These are phyloP conservation scores for Trichoderma breve DNA, from an alignment of 2,329 filamentous ascomycete species.

Conservation along the genomic window DNA sequence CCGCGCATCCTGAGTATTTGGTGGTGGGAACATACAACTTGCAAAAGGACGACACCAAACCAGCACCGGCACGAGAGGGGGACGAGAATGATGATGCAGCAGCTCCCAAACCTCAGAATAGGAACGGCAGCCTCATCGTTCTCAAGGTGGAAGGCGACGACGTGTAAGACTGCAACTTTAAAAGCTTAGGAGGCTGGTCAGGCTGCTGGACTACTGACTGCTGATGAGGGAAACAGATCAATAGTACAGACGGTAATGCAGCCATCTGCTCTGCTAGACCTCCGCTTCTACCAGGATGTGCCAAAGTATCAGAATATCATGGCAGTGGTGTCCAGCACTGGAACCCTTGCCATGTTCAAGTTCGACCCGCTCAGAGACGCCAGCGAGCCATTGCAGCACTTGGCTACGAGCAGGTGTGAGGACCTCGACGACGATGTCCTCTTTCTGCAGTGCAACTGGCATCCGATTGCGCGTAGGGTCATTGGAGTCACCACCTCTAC, in stretches of 20 bases:
- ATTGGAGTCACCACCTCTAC: conserved; percentile 71
- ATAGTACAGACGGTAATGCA: conserved; percentile 58
- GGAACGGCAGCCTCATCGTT: conserved; percentile 72
- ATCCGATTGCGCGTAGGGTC: conserved; percentile 53
- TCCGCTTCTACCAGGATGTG: conserved; percentile 67
- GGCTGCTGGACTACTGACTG: neutral
- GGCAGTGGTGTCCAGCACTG: conserved; percentile 76
- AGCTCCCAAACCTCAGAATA: conserved; percentile 51
- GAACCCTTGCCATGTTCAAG: conserved; percentile 63
- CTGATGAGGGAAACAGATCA: conserved; percentile 20
- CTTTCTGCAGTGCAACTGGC: conserved; percentile 72
- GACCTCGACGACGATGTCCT: conserved; percentile 58
- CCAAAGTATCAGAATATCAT: conserved; percentile 51
- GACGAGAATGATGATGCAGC: neutral
- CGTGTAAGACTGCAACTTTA: conserved; percentile 49
- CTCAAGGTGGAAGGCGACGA: conserved; percentile 53
- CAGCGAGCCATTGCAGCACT: conserved; percentile 37
- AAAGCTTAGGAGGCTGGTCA: neutral
- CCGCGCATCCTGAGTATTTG: conserved; percentile 60
- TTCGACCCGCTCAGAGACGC: conserved; percentile 42
- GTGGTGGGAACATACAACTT: conserved; percentile 84
- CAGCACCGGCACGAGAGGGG: neutral
- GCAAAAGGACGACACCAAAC: conserved; percentile 44
- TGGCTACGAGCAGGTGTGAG: conserved; percentile 46
- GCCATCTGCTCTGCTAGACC: conserved; percentile 75